Evolutionary conservation across 768 basidiomycete genomes (phyloP), one percentile per base, ranked within the genome.

Genomic region (Naganishia antarctica): DNA sequence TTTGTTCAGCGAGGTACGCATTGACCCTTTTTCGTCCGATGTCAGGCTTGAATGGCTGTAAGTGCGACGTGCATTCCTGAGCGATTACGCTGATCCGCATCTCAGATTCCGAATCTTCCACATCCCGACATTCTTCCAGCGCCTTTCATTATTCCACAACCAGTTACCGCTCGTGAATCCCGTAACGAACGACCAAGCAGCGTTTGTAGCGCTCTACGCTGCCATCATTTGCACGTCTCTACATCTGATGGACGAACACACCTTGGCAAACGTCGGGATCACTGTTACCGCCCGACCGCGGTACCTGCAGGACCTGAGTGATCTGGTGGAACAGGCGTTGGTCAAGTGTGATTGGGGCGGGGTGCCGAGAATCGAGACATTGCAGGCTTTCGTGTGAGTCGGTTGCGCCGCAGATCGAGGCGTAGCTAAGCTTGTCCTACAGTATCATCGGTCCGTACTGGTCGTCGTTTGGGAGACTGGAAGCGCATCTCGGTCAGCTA

Each of bases 301-400:
- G 21, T 31, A 31, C n/a, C 23, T 48, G 43, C 31, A 43, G 23
- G 46, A 40, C 15, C 49, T 50, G 50, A 49, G 63, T n/a, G 63
- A 64, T 16, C n/a, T 64, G 41, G 49, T 47, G 28, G 46, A 64
- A 26, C 23, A 21, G 32, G 51, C 63, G 12, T 26, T 64, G 63
- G 41, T 49, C 25, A 64, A 58, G 51, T 53, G 31, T 11, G 63
- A 64, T 46, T 64, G 63, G 63, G 48, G 29, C 25, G 46, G 48
- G 31, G 41, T 47, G 21, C 63, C 46, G 37, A 64, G 34, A n/a
- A 64, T 64, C 34, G 40, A 32, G 25, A 40, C 49, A 4, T 31
- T 64, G n/a, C 63, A 64, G 32, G 63, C 63, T 13, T 49, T 64
- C 28, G 40, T 64, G 63, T 64, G 29, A 46, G 63, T 58, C n/a